phyloP scores from a whole-genome alignment of 352 stramenopile genomes.

The Phytophthora podocarpi region DNA sequence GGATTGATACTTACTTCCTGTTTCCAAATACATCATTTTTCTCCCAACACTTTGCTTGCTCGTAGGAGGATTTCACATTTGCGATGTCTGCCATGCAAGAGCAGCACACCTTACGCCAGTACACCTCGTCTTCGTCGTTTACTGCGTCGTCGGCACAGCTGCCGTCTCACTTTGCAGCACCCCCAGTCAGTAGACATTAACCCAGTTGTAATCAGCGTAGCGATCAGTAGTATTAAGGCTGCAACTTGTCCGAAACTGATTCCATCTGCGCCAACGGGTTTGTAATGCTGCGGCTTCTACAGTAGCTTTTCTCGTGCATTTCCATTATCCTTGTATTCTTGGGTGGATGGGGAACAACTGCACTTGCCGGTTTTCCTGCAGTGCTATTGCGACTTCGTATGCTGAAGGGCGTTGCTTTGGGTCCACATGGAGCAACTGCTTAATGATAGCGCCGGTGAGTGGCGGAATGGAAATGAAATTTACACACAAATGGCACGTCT shows the following conservation, averaged over 20 bases:
- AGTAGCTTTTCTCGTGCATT: too few species aligned
- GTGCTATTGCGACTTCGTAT: slow-evolving; percentile 72
- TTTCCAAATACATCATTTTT: background rate
- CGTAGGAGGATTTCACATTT: slow-evolving; percentile 78
- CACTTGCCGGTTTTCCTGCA: slow-evolving; percentile 68
- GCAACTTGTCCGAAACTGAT: too few species aligned
- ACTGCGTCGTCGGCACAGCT: slow-evolving; percentile 26
- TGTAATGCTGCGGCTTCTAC: background rate
- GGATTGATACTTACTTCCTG: slow-evolving; percentile 1
- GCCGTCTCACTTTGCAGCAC: slow-evolving; percentile 14
- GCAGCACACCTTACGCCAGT: slow-evolving; percentile 47
- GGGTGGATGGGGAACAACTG: slow-evolving; percentile 52
- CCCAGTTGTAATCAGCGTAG: too few species aligned
- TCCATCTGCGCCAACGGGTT: background rate
- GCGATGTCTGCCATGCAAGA: slow-evolving; percentile 67
- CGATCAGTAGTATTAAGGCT: too few species aligned
- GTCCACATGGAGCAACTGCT: slow-evolving; percentile 77
- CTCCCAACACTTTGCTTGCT: background rate
- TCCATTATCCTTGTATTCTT: slow-evolving; percentile 22
- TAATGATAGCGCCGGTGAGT: slow-evolving; percentile 76
- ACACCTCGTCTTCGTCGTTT: slow-evolving; percentile 24
- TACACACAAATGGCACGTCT: slow-evolving; percentile 67
- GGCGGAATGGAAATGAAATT: slow-evolving; percentile 86
- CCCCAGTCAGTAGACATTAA: slow-evolving; percentile 13
- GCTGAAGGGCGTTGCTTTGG: slow-evolving; percentile 67